Evolutionary conservation across 208 protist species (phyloP), one percentile per base, ranked within the genome.

Genomic region (Angomonas ambiguus): DNA sequence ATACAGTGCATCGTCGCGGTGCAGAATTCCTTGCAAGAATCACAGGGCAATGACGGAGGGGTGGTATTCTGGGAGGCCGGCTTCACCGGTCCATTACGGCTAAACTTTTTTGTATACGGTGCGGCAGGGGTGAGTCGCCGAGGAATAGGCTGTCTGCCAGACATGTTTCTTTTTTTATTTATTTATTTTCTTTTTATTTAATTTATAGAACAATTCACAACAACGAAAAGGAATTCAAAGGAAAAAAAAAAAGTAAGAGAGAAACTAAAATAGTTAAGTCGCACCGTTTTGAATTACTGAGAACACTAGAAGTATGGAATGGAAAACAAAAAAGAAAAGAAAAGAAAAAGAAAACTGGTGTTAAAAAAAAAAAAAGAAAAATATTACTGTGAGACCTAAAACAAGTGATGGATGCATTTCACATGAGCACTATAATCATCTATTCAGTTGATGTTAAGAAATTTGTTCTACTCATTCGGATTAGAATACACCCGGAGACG

Each of bases 401-500:
- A 13, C 5, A 41, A 41, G 35, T 5, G 35, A 41, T 41, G 5
- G 35, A 13, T 41, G 35, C 35, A 41, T 41, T 41, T 41, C n/a
- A 41, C 13, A 41, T 41, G 35, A 41, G 13, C 35, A n/a, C n/a
- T n/a, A n/a, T n/a, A 48, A 48, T 11, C 18, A 48, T 48, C 13
- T 48, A 48, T 18, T 48, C 11, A 48, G 38, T 48, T 48, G 18
- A 48, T 48, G 38, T 20, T 48, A 20, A 48, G 13, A 18, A 48
- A 48, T 18, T 20, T 11, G 11, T 18, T 70, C 13, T 45, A 32
- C 1, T 64, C 63, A 33, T 81, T 63, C 25, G 80, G 80, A 10
- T 79, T 74, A 0, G 75, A 72, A 70, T 91, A 94, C 25, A 76
- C 65, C n/a, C 85, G 85, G 4, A 94, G 75, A 25, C 81, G 77